Evolutionary conservation across 768 basidiomycete genomes (phyloP).

Genomic region (Lactifluus hygrophoroides): DNA sequence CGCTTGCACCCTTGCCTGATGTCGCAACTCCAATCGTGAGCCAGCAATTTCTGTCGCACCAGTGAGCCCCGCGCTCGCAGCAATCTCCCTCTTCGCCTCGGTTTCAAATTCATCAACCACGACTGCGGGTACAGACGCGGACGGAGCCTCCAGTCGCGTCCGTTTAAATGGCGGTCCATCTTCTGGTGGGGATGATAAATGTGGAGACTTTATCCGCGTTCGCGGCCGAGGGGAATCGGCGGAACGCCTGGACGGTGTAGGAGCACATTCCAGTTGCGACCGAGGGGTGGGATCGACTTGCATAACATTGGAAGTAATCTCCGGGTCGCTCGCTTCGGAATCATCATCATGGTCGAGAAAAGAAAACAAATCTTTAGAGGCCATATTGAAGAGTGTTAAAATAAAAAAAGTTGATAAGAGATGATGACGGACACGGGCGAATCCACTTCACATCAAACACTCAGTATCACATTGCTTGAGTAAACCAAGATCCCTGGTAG

Average conservation of each 20-base stretch:
- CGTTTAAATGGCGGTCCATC: slow-evolving; percentile 45
- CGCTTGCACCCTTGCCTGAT: slow-evolving; percentile 50
- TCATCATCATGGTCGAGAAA: slow-evolving; percentile 41
- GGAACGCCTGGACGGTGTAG: slow-evolving; percentile 34
- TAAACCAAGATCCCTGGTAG: slow-evolving; percentile 10
- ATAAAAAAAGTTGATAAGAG: background rate
- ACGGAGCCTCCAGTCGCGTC: slow-evolving; percentile 35
- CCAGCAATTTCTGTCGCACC: slow-evolving; percentile 56
- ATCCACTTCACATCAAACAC: background rate
- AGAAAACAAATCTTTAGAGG: slow-evolving; percentile 50
- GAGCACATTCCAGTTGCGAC: slow-evolving; percentile 22
- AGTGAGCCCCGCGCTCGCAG: slow-evolving; percentile 79
- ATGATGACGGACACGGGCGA: no score
- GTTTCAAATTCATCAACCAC: slow-evolving; percentile 87
- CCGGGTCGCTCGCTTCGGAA: slow-evolving; percentile 30
- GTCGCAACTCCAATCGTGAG: slow-evolving; percentile 64
- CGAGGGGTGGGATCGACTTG: slow-evolving; percentile 2
- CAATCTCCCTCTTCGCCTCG: slow-evolving; percentile 87
- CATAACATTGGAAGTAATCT: slow-evolving; percentile 22
- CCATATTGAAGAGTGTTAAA: slow-evolving; percentile 22
- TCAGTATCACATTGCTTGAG: background rate
- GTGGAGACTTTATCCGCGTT: background rate
- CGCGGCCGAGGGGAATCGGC: slow-evolving; percentile 26
- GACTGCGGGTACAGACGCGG: slow-evolving; percentile 61
- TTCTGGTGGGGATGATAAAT: slow-evolving; percentile 24